Evolutionary conservation across 352 stramenopile genomes (phyloP).

Genomic region (Hyaloperonospora brassicae): DNA sequence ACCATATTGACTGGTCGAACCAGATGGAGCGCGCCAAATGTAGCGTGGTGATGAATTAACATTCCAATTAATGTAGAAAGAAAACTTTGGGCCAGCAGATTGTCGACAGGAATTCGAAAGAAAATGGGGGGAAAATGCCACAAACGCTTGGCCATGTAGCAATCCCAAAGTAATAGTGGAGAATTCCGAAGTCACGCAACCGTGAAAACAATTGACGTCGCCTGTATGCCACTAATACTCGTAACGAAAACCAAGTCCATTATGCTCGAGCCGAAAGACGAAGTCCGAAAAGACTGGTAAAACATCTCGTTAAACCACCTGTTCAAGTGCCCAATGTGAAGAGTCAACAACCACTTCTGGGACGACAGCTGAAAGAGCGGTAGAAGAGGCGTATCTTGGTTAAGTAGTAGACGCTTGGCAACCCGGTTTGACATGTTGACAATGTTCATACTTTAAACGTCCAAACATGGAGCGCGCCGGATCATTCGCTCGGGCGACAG

Average conservation of each 20-base stretch:
- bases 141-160: neutral
- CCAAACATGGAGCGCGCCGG: neutral
- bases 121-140: slow-evolving; percentile 3
- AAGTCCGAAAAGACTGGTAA: slow-evolving; percentile 2
- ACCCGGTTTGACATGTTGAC: neutral
- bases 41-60: neutral
- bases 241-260: slow-evolving; percentile 7
- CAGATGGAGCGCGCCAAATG: neutral
- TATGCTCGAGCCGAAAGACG: slow-evolving; percentile 6
- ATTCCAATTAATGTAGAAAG: neutral
- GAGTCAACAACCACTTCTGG: neutral
- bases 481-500: neutral
- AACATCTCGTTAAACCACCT: neutral
- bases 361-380: neutral
- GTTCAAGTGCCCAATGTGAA: neutral
- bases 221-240: slow-evolving; percentile 2
- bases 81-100: neutral
- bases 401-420: neutral
- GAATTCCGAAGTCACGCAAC: neutral
- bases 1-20: slow-evolving; percentile 5
- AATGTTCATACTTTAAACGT: neutral
- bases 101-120: neutral
- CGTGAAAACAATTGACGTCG: slow-evolving; percentile 3
- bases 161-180: slow-evolving; percentile 4
- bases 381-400: neutral